Evolutionary conservation across 2,329 filamentous ascomycete species (phyloP).

Genomic region (Phialophora expanda): DNA sequence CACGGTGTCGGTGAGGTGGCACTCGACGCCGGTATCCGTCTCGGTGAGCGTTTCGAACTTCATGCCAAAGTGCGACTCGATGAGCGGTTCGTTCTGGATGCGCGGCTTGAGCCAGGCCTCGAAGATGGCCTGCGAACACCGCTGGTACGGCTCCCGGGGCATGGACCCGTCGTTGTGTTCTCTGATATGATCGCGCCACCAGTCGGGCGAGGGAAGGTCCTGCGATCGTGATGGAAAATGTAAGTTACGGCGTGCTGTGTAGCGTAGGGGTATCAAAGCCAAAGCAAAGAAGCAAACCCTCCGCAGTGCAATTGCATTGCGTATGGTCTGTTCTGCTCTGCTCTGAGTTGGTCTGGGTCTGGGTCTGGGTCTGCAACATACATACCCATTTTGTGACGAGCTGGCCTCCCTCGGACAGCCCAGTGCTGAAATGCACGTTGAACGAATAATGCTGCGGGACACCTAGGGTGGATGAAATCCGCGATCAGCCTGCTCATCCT

Average conservation of each 20-base stretch:
- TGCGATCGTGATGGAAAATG: too few species aligned
- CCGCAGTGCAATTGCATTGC: not conserved
- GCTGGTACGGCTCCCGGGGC: slow-evolving; percentile 43
- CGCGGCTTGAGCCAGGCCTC: slow-evolving; percentile 45
- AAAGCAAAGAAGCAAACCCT: not conserved
- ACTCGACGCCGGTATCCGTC: slow-evolving; percentile 29
- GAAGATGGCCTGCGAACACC: slow-evolving; percentile 46
- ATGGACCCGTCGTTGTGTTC: slow-evolving; percentile 44
- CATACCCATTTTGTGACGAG: slow-evolving; percentile 28
- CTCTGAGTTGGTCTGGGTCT: too few species aligned
- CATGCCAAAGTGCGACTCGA: slow-evolving; percentile 42
- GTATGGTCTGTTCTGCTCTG: not conserved
- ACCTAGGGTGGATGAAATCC: slow-evolving; percentile 4
- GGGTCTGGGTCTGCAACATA: not conserved
- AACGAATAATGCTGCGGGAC: slow-evolving; percentile 29
- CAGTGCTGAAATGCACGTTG: slow-evolving; percentile 27
- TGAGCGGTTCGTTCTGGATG: slow-evolving; percentile 36
- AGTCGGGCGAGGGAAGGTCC: slow-evolving; percentile 25
- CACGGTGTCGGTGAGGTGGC: slow-evolving; percentile 34
- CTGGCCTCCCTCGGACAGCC: slow-evolving; percentile 22
- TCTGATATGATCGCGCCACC: slow-evolving; percentile 37
- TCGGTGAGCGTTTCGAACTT: slow-evolving; percentile 40
- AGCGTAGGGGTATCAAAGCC: too few species aligned
- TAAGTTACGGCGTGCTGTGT: too few species aligned
- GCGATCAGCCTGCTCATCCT: not conserved